A percentile compares a stretch with the other conserved stretches of the same genome.
Conservation (phyloP, 2,329 filamentous ascomycete species). For the Grosmannia huntii region DNA sequence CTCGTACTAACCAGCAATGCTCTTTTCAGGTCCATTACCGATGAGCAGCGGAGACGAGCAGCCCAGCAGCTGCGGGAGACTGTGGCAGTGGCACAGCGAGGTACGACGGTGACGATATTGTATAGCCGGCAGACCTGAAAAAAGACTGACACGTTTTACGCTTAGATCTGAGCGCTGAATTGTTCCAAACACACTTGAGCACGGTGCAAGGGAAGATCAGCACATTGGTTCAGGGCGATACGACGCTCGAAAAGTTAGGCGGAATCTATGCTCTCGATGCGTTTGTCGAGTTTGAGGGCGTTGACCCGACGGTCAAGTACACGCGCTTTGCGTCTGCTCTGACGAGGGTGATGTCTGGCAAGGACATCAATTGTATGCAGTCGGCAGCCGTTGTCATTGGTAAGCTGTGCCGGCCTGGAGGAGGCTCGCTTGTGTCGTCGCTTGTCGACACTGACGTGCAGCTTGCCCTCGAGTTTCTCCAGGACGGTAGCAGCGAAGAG, state of each 20-base stretch:
- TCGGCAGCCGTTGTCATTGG: slow-evolving; percentile 81
- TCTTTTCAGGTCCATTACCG: slow-evolving; percentile 18
- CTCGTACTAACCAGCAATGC: background rate
- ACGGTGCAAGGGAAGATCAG: slow-evolving; percentile 45
- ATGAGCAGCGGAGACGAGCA: slow-evolving; percentile 39
- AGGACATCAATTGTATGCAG: slow-evolving; percentile 83
- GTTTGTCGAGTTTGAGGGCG: slow-evolving; percentile 90
- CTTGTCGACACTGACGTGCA: slow-evolving; percentile 95
- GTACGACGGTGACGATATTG: slow-evolving; percentile 19
- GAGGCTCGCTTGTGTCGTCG: slow-evolving; percentile 87
- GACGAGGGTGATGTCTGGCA: slow-evolving; percentile 75
- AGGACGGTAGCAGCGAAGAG: slow-evolving; percentile 88
- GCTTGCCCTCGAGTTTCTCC: slow-evolving; percentile 90
- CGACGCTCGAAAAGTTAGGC: slow-evolving; percentile 78
- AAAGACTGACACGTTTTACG: background rate
- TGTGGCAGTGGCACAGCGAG: slow-evolving; percentile 41
- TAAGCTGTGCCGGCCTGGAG: slow-evolving; percentile 81
- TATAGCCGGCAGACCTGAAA: too few species aligned
- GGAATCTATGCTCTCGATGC: slow-evolving; percentile 86
- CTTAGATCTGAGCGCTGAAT: slow-evolving; percentile 64
- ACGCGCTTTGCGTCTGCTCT: slow-evolving; percentile 89
- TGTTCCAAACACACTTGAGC: slow-evolving; percentile 52
- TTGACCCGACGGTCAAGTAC: slow-evolving; percentile 86
- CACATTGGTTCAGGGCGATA: slow-evolving; percentile 65
- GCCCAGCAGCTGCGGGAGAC: slow-evolving; percentile 42